These are phyloP conservation scores for Macrocystidia cucumis DNA, from an alignment of 1,284 basidiomycete genomes.

Conservation along the genomic window DNA sequence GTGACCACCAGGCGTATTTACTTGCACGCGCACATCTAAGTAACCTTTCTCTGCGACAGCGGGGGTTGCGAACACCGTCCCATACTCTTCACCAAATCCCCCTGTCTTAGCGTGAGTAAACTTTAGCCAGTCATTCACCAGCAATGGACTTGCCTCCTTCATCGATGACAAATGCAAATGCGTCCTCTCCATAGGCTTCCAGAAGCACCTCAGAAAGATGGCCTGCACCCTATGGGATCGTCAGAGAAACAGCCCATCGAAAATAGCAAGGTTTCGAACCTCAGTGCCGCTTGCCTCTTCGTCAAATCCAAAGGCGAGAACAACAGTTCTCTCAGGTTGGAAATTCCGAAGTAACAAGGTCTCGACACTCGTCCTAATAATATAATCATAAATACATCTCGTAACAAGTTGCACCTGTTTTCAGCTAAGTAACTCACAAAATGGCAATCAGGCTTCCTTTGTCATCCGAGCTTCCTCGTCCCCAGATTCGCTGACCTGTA, in stretches of 20 bases:
- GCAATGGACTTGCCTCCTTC: constrained; percentile 37
- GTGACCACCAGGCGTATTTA: constrained; percentile 60
- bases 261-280: constrained; percentile 16
- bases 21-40: constrained; percentile 45
- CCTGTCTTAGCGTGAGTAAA: constrained; percentile 18
- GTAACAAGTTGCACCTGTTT: no score
- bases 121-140: not conserved
- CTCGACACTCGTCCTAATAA: no score
- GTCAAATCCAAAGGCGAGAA: constrained; percentile 70
- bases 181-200: constrained; percentile 47
- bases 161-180: constrained; percentile 55
- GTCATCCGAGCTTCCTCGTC: constrained; percentile 51
- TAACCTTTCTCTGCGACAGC: constrained; percentile 69
- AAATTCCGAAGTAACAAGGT: constrained; percentile 45
- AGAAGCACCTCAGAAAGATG: constrained; percentile 39
- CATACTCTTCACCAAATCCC: constrained; percentile 28
- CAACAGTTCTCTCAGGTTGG: constrained; percentile 47
- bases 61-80: constrained; percentile 41
- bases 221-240: constrained; percentile 47
- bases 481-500: constrained; percentile 45
- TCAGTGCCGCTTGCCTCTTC: constrained; percentile 60
- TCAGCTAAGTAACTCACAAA: constrained; percentile 29
- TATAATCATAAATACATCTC: no score
- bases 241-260: not conserved
- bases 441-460: constrained; percentile 51